Evolutionary conservation across 78 protist species (phyloP), one percentile per base, ranked within the genome.

Genomic region (Anaeramoeba ignava): DNA sequence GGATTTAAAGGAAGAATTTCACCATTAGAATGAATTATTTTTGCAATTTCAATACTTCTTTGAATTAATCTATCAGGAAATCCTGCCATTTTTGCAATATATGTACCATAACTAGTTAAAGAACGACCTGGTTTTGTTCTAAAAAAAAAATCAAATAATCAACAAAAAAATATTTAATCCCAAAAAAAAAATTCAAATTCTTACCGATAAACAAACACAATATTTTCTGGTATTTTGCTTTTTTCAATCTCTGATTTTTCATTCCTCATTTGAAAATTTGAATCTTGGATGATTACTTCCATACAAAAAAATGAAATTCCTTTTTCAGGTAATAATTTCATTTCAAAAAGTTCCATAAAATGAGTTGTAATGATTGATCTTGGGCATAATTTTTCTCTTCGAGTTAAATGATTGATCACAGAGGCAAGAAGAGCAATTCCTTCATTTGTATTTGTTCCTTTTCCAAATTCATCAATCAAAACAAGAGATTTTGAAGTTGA

Each of bases 401-500:
- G 78, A 37, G 3, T 27, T 37, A 87, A 40, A n/a, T 86, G 8
- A 2, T 1, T 27, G 34, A 87, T 38, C 41, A 38, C 36, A 27
- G 84, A 78, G 3, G 33, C 38, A 12, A 87, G 40, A 17, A 86
- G 27, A 0, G 85, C 38, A 37, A 39, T 36, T 0, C 88, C 90
- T 39, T 78, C 83, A 2, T 2, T 37, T 34, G 42, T n/a, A 2
- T 86, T 1, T 0, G 92, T 89, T 36, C 91, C 92, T 37, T 90
- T 90, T 31, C 92, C 92, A 79, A 90, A 90, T 86, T 90, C 92
- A 36, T 90, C 92, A 0, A 90, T 0, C 27, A 90, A 2, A 27
- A 88, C 79, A 36, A 90, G 81, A 0, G 88, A 40, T 3, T 42
- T 40, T n/a, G 3, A 1, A 0, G 93, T 89, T 1, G 41, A 0